Percentiles rank a stretch among this genome's conserved stretches.
Conservation (phyloP, 2,329 filamentous ascomycete species). For the Teratosphaeria epicoccoides region DNA sequence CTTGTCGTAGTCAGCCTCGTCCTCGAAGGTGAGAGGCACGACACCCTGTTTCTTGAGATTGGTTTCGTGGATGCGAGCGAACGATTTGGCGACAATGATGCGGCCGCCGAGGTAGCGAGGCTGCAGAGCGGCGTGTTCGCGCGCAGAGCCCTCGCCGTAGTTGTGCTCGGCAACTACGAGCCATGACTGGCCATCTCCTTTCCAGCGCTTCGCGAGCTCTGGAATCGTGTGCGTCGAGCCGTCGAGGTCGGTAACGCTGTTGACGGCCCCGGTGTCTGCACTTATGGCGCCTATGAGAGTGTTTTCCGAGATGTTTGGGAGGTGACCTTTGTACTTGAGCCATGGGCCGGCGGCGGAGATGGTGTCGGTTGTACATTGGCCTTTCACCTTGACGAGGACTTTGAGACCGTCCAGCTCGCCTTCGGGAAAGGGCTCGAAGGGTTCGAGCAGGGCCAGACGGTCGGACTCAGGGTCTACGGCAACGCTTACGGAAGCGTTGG, state of each 20-base stretch:
- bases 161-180: constrained; percentile 96
- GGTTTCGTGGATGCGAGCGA: constrained; percentile 88
- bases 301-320: constrained; percentile 96
- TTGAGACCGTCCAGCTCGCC: constrained; percentile 63
- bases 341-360: constrained; percentile 94
- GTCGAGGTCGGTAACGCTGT: constrained; percentile 79
- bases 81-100: constrained; percentile 74
- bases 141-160: constrained; percentile 82
- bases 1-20: constrained; percentile 78
- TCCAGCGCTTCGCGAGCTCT: constrained; percentile 77
- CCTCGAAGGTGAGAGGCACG: constrained; percentile 79
- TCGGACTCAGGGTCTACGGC: constrained; percentile 78
- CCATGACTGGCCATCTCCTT: constrained; percentile 65
- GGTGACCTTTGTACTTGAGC: constrained; percentile 98
- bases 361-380: constrained; percentile 97
- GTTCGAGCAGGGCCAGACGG: constrained; percentile 81
- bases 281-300: constrained; percentile 93
- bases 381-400: constrained; percentile 90
- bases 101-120: constrained; percentile 81
- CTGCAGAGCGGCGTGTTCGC: constrained; percentile 83
- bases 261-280: constrained; percentile 83
- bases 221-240: constrained; percentile 63
- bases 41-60: constrained; percentile 97
- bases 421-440: constrained; percentile 72
- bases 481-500: constrained; percentile 61